Conservation (phyloP, 1,284 basidiomycete species). For the Stygiomarasmius scandens region DNA sequence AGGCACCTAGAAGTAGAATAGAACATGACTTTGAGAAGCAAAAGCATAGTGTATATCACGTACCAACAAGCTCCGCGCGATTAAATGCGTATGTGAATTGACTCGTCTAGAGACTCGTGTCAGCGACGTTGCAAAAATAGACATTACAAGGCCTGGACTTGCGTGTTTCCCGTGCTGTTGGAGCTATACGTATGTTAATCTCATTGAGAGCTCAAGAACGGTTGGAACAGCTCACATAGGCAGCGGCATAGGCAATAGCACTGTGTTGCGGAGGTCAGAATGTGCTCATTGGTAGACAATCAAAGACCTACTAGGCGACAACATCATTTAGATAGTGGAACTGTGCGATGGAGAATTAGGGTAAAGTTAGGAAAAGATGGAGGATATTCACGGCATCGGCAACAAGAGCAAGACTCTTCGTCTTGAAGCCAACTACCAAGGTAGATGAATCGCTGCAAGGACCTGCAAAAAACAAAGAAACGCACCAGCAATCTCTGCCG, state of each 20-base stretch:
- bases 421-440: slow-evolving; percentile 46
- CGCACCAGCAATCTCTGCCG: slow-evolving; percentile 38
- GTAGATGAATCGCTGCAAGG: background rate
- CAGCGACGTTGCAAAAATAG: slow-evolving; percentile 34
- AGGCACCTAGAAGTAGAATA: slow-evolving; percentile 39
- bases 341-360: slow-evolving; percentile 25
- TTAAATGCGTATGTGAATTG: slow-evolving; percentile 51
- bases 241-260: slow-evolving; percentile 39
- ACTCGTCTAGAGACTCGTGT: background rate
- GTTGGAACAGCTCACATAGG: slow-evolving; percentile 32
- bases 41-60: slow-evolving; percentile 1
- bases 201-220: background rate
- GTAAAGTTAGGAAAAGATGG: background rate
- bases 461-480: background rate
- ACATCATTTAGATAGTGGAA: slow-evolving; percentile 54
- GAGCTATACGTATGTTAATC: too few species aligned
- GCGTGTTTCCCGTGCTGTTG: background rate
- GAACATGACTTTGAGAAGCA: background rate
- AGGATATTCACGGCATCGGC: slow-evolving; percentile 46
- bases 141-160: background rate
- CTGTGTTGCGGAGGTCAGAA: slow-evolving; percentile 19
- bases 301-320: slow-evolving; percentile 37
- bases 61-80: slow-evolving; percentile 53
- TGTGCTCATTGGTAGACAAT: background rate
- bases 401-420: slow-evolving; percentile 50